Base-by-base conservation (phyloP, 192 early-diverging fungal genomes). In the Podila verticillata region DNA sequence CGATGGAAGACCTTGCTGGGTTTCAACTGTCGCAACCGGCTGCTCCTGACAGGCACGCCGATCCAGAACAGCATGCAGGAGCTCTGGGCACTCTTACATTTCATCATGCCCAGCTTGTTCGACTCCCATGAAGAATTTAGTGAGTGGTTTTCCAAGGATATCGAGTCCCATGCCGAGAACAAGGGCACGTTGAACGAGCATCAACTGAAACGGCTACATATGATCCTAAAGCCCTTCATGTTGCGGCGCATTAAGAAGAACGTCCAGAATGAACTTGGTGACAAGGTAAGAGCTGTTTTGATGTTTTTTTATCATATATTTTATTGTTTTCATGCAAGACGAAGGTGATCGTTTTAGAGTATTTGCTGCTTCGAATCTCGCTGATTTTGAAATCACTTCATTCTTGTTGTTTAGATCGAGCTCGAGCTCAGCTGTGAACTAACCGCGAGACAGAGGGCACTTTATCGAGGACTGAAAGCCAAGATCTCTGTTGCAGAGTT, bases 11-110 rank as follows among this genome's bases (percentile, higher is more conserved):
- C 90, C 13, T 70, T 96, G 49, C 90, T 96, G 35, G 90, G 89
- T 10, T 93, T 96, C 82, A 91, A 94, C 67, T 94, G 91, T 72
- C 93, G 94, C 61, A 96, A 95, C 75, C 89, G 96, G 44, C 84
- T 96, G 19, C 70, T 96, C 57, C 83, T 97, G 48, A 97, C 96
- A 10, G 96, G 96, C 61, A 97, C 96, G 7, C 96, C 96, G 2
- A 95, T 97, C 63, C 96, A 97, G 72, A 97, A 97, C 82, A 92
- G 90, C 57, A 95, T 97, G 95, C 92, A 94, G 86, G 96, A 97
- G 84, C 86, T 97, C 57, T 97, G 96, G 96, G 92, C 95, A 5
- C 81, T 97, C 48, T 85, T 97, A 56, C 94, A 97, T 75, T 97
- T 97, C 78, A 95, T 97, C 70, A 97, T 97, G 96, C 96, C 96